Evolutionary conservation across 78 protist species (phyloP), one percentile per base, ranked within the genome.

Genomic region (Mantamonas sphyraenae): DNA sequence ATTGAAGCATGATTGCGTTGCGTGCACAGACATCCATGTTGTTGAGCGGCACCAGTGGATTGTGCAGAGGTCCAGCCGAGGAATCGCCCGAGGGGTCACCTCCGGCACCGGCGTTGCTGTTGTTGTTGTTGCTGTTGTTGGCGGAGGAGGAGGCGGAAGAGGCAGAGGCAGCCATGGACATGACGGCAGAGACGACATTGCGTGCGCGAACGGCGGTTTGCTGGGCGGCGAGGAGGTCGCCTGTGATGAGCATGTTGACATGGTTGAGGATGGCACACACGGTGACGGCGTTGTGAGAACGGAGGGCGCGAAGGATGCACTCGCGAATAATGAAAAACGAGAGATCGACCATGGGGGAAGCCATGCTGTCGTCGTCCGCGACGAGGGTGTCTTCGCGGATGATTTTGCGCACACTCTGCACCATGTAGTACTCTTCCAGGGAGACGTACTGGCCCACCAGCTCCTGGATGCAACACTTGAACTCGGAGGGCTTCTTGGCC

Each of bases 261-360:
- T 56, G 61, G 61, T 56, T 56, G 30, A 56, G 24, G 38, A 56
- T 56, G 33, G 61, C 61, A 35, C 61, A 56, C 30, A 56, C 30
- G 61, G 14, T 17, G 35, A 30, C 35, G 10, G 30, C 19, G 35
- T 26, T 56, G 10, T 20, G 14, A 7, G 37, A 12, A 20, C 38
- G 14, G 14, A 56, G 30, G 30, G 61, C 61, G 10, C 61, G 61
- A 2, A 30, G 61, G 30, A 35, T 56, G 61, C 7, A 5, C 61
- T 56, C 30, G 3, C 30, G 24, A 1, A 56, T 5, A 30, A 56
- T 35, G 35, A 28, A 56, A 26, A 56, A 56, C 26, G 30, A 30
- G 35, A 30, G 38, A 14, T 56, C 61, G 10, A 56, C 61, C 8
- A 22, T 16, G 10, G 30, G 5, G 38, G 61, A 56, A 3, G 61